Conservation (phyloP, 208 protist species). For the Angomonas deanei region DNA sequence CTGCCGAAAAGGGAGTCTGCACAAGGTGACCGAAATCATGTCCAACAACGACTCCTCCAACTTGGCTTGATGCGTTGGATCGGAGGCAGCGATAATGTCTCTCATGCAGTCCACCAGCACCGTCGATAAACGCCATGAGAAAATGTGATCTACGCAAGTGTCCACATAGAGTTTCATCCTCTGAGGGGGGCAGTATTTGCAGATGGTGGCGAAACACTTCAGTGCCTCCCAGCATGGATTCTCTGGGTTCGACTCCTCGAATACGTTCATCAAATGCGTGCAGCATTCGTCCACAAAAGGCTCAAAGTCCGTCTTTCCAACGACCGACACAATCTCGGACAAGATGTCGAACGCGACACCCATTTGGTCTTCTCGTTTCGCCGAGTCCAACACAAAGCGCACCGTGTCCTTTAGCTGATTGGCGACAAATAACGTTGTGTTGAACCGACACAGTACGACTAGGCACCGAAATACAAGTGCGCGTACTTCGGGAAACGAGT, state of each 20-base stretch:
- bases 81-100: slow-evolving; percentile 64
- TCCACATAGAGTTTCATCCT: slow-evolving; percentile 76
- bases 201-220: slow-evolving; percentile 39
- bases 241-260: slow-evolving; percentile 29
- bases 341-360: slow-evolving; percentile 70
- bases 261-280: slow-evolving; percentile 35
- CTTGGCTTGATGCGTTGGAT: slow-evolving; percentile 46
- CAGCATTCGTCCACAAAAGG: slow-evolving; percentile 67
- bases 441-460: slow-evolving; percentile 71
- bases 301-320: slow-evolving; percentile 46
- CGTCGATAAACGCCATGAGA: slow-evolving; percentile 76
- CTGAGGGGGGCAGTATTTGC: slow-evolving; percentile 34
- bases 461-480: slow-evolving; percentile 62
- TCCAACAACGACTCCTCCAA: slow-evolving; percentile 80
- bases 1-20: slow-evolving; percentile 78
- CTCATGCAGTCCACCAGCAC: slow-evolving; percentile 81
- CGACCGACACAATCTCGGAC: slow-evolving; percentile 68
- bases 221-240: slow-evolving; percentile 76
- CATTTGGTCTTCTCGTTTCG: slow-evolving; percentile 39
- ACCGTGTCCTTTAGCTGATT: slow-evolving; percentile 75
- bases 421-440: slow-evolving; percentile 54
- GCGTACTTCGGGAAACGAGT: slow-evolving; percentile 23
- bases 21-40: slow-evolving; percentile 87
- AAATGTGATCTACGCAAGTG: slow-evolving; percentile 69
- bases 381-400: slow-evolving; percentile 59